These are phyloP conservation scores for Backusella morwellensis DNA, from an alignment of 192 early-diverging fungal genomes.

Conservation along the genomic window DNA sequence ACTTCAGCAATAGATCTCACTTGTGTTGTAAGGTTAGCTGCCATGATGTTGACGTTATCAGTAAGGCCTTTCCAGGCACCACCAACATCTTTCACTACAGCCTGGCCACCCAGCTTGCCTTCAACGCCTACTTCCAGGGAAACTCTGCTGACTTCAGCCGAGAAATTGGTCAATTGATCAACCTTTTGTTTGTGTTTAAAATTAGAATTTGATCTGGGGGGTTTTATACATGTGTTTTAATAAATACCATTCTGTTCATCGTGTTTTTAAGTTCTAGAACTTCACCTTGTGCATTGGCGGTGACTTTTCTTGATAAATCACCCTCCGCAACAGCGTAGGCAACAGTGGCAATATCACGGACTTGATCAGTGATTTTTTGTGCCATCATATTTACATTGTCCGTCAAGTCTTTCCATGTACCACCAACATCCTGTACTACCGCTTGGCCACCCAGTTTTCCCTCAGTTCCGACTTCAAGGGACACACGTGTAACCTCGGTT, in stretches of 20 bases:
- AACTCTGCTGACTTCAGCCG: slow-evolving; percentile 69
- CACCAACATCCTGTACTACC: slow-evolving; percentile 52
- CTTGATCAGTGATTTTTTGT: slow-evolving; percentile 49
- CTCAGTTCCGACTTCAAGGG: slow-evolving; percentile 58
- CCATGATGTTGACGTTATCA: slow-evolving; percentile 55
- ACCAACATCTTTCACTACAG: slow-evolving; percentile 39
- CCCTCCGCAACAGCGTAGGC: slow-evolving; percentile 55
- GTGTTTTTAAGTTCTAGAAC: slow-evolving; percentile 59
- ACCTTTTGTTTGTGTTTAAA: slow-evolving; percentile 11
- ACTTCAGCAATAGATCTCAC: slow-evolving; percentile 68
- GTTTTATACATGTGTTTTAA: neutral
- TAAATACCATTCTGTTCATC: slow-evolving; percentile 52
- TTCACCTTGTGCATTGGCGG: slow-evolving; percentile 53
- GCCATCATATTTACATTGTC: slow-evolving; percentile 65
- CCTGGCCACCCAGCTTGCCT: slow-evolving; percentile 66
- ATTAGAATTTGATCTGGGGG: neutral
- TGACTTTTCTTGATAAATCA: slow-evolving; percentile 51
- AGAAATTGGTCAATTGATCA: slow-evolving; percentile 44
- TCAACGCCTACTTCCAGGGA: slow-evolving; percentile 72
- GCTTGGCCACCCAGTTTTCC: slow-evolving; percentile 57
- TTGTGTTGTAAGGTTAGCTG: slow-evolving; percentile 53
- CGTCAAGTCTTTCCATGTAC: slow-evolving; percentile 59
- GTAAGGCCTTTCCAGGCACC: slow-evolving; percentile 51
- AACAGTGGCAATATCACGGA: slow-evolving; percentile 57
- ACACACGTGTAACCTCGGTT: slow-evolving; percentile 57